Conservation (phyloP, 352 stramenopile species). For the Phytophthora europaea region DNA sequence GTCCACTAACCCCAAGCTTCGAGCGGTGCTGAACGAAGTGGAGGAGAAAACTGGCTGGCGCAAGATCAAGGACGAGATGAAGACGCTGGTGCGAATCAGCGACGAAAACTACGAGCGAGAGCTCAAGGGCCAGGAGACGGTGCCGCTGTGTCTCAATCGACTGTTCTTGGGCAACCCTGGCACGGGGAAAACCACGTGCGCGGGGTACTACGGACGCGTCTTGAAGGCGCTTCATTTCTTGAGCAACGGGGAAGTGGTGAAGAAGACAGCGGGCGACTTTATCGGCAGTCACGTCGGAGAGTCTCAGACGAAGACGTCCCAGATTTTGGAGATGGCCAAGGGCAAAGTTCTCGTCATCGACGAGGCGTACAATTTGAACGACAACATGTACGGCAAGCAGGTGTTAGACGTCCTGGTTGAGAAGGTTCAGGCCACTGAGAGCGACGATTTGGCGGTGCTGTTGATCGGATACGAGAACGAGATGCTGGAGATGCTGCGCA, state of each 20-base stretch:
- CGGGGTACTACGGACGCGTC: conserved; percentile 86
- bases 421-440: conserved; percentile 90
- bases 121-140: conserved; percentile 66
- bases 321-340: conserved; percentile 82
- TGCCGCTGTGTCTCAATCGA: conserved; percentile 84
- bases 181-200: conserved; percentile 95
- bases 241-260: conserved; percentile 90
- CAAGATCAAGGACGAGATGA: conserved; percentile 81
- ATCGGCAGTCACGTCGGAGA: conserved; percentile 84
- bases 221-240: conserved; percentile 92
- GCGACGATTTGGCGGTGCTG: conserved; percentile 94
- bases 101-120: conserved; percentile 89
- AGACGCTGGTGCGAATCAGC: conserved; percentile 79
- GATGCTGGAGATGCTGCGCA: conserved; percentile 93
- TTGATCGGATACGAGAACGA: conserved; percentile 91
- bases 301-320: conserved; percentile 88
- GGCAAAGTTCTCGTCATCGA: conserved; percentile 96
- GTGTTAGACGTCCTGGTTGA: conserved; percentile 92
- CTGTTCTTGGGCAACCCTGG: conserved; percentile 94
- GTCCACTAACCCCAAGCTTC: conserved; percentile 79
- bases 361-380: conserved; percentile 94
- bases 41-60: conserved; percentile 82
- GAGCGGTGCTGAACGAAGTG: conserved; percentile 62
- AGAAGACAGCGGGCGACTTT: conserved; percentile 92
- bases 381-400: conserved; percentile 72